Evolutionary conservation across 768 basidiomycete genomes (phyloP), one percentile per base, ranked within the genome.

Genomic region (Strobilomyces dryophilus): DNA sequence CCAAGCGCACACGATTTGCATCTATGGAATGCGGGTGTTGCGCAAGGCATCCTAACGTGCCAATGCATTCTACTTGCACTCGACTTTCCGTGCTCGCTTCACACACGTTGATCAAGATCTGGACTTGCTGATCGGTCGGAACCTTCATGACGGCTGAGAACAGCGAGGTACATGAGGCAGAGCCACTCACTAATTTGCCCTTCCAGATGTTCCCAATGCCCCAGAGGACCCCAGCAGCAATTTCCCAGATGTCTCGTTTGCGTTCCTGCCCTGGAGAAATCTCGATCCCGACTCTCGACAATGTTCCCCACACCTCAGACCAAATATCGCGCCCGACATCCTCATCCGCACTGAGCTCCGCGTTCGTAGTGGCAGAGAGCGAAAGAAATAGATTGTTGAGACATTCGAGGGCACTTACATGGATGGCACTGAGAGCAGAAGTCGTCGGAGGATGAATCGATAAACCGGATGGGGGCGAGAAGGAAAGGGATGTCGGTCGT

Each of bases 391-490:
- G 76, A 64, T 98, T 97, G 63, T 90, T 93, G 44, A 98, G 76
- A 63, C 93, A 93, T 66, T 95, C 92, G 26, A 95, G 76, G 10
- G 92, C 89, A 57, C 85, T 79, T 52, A 92, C 76, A 64, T 97
- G 94, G 47, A 95, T 83, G 8, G 87, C 82, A 56, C 88, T 81
- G 42, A 98, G 79, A 10, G 77, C 87, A 24, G 92, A 90, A 0
- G 94, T 95, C 12, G 87, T 93, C 2, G 94, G 94, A 37, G 92
- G 90, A 64, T 95, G 90, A 20, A 79, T 74, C 0, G 92, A 93
- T 11, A 81, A 80, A 5, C 78, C 70, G 21, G 81, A 76, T 17
- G 79, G 74, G 0, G 91, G 89, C 15, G 88, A 81, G 73, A 94
- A 95, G 5, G 94, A 95, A 15, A 95, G 79, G 0, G 78, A 64